These are phyloP conservation scores for Acer yangbiense DNA, from an alignment of 345 rosid genomes.

Conservation along the genomic window DNA sequence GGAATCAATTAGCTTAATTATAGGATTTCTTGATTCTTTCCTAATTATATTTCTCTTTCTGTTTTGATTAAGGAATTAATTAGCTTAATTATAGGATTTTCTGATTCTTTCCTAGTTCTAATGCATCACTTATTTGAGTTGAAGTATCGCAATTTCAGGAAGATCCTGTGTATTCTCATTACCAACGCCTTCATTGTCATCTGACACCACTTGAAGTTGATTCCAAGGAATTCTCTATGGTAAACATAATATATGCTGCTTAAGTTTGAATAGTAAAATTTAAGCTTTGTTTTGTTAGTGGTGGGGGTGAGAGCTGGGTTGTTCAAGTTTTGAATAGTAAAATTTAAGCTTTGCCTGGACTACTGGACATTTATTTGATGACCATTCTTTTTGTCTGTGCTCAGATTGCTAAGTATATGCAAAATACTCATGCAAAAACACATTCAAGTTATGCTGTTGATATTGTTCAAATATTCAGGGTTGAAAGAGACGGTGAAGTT, in stretches of 20 bases:
- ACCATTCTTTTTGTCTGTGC: slow-evolving; percentile 20
- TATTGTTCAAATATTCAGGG: slow-evolving; percentile 68
- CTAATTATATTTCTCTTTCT: too few species aligned
- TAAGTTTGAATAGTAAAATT: slow-evolving; percentile 11
- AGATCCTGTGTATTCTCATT: slow-evolving; percentile 71
- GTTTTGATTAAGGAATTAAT: too few species aligned
- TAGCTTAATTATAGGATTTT: too few species aligned
- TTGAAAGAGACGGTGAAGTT: slow-evolving; percentile 60
- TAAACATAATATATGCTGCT: slow-evolving; percentile 23
- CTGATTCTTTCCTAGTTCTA: background rate
- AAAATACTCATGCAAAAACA: slow-evolving; percentile 86
- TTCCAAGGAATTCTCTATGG: slow-evolving; percentile 71
- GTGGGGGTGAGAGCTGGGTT: background rate
- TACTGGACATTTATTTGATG: slow-evolving; percentile 5
- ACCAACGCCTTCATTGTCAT: slow-evolving; percentile 71
- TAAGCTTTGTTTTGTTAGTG: background rate
- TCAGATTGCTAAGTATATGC: slow-evolving; percentile 71
- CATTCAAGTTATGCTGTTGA: slow-evolving; percentile 72
- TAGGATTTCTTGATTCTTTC: too few species aligned
- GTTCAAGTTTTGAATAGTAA: background rate
- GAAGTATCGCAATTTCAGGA: slow-evolving; percentile 41
- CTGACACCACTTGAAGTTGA: slow-evolving; percentile 59
- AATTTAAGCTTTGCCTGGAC: background rate
- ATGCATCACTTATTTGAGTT: background rate
- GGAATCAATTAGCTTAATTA: too few species aligned